Percentiles rank a stretch among this genome's conserved stretches.
phyloP scores from a whole-genome alignment of 2,329 filamentous ascomycete genomes.

The Nigrospora osmanthi region DNA sequence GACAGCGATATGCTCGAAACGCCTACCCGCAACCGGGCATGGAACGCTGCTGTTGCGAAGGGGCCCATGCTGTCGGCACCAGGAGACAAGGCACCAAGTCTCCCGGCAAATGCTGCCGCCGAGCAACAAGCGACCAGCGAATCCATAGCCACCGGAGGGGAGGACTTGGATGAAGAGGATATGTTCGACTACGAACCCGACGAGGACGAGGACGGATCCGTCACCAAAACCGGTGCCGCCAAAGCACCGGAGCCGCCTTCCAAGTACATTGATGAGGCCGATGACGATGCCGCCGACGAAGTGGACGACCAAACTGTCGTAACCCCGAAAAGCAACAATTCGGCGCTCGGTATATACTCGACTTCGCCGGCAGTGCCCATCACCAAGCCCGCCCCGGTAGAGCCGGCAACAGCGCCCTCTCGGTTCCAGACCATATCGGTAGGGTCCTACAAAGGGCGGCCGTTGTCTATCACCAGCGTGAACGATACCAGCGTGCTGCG shows the following conservation, averaged over 20 bases:
- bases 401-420: conserved; percentile 11
- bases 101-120: conserved; percentile 1
- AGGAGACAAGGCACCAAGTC: conserved; percentile 2
- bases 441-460: conserved; percentile 46
- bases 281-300: conserved; percentile 20
- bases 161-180: conserved; percentile 28
- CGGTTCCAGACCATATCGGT: conserved; percentile 32
- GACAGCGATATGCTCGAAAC: conserved; percentile 17
- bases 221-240: conserved; percentile 6
- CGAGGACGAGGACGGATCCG: conserved; percentile 8
- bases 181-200: conserved; percentile 39
- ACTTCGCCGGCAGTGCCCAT: conserved; percentile 38
- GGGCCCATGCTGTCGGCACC: neutral
- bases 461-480: conserved; percentile 44
- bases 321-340: conserved; percentile 7
- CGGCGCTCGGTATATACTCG: conserved; percentile 25
- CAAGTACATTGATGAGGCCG: conserved; percentile 25
- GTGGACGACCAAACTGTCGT: conserved; percentile 8
- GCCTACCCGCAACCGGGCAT: conserved; percentile 14
- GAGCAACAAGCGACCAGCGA: conserved; percentile 6
- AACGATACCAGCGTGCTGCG: conserved; percentile 39
- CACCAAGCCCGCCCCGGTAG: conserved; percentile 20
- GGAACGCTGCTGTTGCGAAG: conserved; percentile 15
- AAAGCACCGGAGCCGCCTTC: conserved; percentile 15
- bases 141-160: conserved; percentile 2